Evolutionary conservation across 768 basidiomycete genomes (phyloP).

Genomic region (Termitomyces sp.): DNA sequence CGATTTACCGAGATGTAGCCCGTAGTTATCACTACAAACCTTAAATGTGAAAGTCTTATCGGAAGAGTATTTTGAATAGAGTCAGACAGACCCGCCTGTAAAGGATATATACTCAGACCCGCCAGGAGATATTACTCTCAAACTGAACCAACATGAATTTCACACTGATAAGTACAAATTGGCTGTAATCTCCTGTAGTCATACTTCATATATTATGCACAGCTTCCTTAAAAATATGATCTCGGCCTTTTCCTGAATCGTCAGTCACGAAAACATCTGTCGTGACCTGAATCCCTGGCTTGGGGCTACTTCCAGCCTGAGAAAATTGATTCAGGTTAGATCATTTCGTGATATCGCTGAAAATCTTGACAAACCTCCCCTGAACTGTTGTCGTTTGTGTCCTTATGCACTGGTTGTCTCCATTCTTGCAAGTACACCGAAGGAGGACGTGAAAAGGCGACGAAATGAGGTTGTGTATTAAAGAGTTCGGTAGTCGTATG

Average conservation of each 20-base stretch:
- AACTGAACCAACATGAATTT: too few species aligned
- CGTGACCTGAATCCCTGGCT: constrained; percentile 1
- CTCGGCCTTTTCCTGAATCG: neutral
- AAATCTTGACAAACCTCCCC: neutral
- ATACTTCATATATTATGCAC: neutral
- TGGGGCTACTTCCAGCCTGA: neutral
- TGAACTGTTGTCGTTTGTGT: neutral
- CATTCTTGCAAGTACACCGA: constrained; percentile 10
- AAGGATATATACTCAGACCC: constrained; percentile 78
- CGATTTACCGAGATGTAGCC: constrained; percentile 79
- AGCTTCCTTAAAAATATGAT: neutral
- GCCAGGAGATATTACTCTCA: constrained; percentile 18
- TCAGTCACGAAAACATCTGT: constrained; percentile 6
- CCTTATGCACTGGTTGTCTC: constrained; percentile 1
- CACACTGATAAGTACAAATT: too few species aligned
- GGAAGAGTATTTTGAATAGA: too few species aligned
- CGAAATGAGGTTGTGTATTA: neutral
- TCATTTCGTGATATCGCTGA: neutral
- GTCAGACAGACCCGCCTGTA: constrained; percentile 76
- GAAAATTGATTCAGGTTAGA: neutral
- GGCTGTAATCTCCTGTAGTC: too few species aligned
- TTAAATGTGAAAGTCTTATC: neutral
- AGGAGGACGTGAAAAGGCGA: constrained; percentile 9
- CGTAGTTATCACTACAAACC: constrained; percentile 72
- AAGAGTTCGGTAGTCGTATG: constrained; percentile 3